Percentiles rank a stretch among this genome's conserved stretches.
These are phyloP conservation scores for Umbelopsis ramanniana DNA, from an alignment of 192 early-diverging fungal genomes.

Conservation along the genomic window DNA sequence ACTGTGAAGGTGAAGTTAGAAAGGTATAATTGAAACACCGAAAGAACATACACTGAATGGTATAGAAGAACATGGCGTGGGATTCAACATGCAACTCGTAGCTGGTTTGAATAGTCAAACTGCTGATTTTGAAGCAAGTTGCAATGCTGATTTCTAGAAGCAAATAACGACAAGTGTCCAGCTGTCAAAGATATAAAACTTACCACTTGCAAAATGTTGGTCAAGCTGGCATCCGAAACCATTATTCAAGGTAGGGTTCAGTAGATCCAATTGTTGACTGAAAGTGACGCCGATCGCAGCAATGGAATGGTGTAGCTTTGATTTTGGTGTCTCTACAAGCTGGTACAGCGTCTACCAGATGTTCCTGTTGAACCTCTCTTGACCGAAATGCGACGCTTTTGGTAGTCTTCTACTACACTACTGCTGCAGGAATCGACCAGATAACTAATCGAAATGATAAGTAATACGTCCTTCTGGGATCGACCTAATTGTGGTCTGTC, in stretches of 20 bases:
- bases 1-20: slow-evolving; percentile 23
- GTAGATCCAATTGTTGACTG: neutral
- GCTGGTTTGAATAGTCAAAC: too few species aligned
- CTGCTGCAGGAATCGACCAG: neutral
- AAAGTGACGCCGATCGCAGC: neutral
- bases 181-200: neutral
- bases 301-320: neutral
- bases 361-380: slow-evolving; percentile 11
- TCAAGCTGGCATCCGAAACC: slow-evolving; percentile 18
- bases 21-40: neutral
- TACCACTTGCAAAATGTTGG: slow-evolving; percentile 22
- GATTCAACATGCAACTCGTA: too few species aligned
- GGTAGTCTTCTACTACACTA: neutral
- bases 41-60: neutral
- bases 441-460: neutral
- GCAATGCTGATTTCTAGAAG: too few species aligned
- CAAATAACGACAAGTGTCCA: too few species aligned
- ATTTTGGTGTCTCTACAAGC: neutral
- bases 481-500: neutral
- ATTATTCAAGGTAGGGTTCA: neutral
- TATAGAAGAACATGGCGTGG: too few species aligned
- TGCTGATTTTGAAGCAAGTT: too few species aligned
- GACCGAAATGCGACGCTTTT: neutral
- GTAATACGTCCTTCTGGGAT: neutral
- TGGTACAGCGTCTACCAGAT: neutral